Conservation (phyloP, 306 rosid genomes). For the Potentilla sterilis region DNA sequence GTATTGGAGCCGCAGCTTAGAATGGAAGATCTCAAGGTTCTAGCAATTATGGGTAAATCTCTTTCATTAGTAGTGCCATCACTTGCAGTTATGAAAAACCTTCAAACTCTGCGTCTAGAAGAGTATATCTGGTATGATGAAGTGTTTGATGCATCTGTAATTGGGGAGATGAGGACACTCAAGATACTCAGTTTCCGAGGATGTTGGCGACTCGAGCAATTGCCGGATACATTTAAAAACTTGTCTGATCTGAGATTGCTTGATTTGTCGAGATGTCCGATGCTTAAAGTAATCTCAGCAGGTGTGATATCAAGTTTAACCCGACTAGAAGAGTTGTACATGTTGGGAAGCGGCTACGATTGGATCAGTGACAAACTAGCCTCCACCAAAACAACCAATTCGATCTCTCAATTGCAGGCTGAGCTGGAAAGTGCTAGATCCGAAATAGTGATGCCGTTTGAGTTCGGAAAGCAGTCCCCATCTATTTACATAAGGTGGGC, state of each 20-base stretch:
- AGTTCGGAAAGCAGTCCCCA: no score
- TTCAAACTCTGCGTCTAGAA: conserved; percentile 4
- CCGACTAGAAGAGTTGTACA: conserved; percentile 7
- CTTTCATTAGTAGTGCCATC: neutral
- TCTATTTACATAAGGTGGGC: no score
- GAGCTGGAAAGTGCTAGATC: no score
- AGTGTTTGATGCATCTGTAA: neutral
- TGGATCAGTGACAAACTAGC: neutral
- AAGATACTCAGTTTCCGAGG: neutral
- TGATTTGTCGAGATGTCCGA: neutral
- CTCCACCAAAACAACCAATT: neutral
- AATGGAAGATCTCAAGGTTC: conserved; percentile 7
- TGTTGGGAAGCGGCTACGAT: neutral
- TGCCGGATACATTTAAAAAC: neutral
- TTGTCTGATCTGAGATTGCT: conserved; percentile 1
- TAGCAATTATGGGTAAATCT: neutral
- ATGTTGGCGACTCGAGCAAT: neutral
- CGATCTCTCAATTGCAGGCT: no score
- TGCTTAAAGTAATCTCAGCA: neutral
- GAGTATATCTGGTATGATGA: no score
- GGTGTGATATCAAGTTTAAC: neutral
- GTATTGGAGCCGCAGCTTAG: neutral
- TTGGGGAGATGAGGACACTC: neutral
- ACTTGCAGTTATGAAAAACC: neutral
- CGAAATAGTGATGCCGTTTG: no score